phyloP scores from a whole-genome alignment of 441 rosid species.

The Euphorbia schlechtendalii region DNA sequence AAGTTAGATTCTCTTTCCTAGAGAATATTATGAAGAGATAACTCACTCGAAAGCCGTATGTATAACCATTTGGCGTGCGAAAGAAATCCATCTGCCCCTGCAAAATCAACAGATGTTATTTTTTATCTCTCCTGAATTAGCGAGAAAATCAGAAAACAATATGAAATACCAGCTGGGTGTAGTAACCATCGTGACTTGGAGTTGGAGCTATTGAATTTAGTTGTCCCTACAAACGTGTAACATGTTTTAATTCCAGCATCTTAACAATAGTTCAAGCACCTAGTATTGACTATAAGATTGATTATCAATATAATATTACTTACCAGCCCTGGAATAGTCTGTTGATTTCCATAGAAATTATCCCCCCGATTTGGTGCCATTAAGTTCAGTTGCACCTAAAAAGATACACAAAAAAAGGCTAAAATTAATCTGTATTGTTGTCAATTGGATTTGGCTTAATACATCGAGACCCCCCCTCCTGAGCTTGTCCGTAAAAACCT shows the following conservation, averaged over 20 bases:
- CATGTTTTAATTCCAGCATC: slow-evolving; percentile 8
- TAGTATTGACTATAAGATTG: too few species aligned
- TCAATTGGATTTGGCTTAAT: too few species aligned
- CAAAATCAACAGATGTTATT: slow-evolving; percentile 15
- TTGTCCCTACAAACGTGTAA: slow-evolving; percentile 69
- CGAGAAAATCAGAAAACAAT: not conserved
- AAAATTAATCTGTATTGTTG: slow-evolving; percentile 12
- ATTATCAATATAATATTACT: slow-evolving; percentile 13
- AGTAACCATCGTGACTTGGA: slow-evolving; percentile 74
- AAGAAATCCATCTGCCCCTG: slow-evolving; percentile 81
- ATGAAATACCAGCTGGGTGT: slow-evolving; percentile 56
- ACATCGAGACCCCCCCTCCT: too few species aligned
- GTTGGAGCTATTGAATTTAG: slow-evolving; percentile 67
- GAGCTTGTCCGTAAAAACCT: too few species aligned
- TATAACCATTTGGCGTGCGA: slow-evolving; percentile 42
- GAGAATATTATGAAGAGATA: slow-evolving; percentile 3
- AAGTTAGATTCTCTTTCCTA: slow-evolving; percentile 3
- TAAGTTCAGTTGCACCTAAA: slow-evolving; percentile 79
- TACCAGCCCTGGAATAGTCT: slow-evolving; percentile 80
- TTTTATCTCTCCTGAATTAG: not conserved
- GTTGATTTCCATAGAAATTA: slow-evolving; percentile 61
- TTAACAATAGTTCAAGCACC: too few species aligned
- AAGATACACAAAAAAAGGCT: slow-evolving; percentile 13
- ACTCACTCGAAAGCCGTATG: slow-evolving; percentile 68
- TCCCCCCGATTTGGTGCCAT: slow-evolving; percentile 71